Evolutionary conservation across 106 monocot species (phyloP), one percentile per base, ranked within the genome.

Genomic region (Dendrobium huoshanense): DNA sequence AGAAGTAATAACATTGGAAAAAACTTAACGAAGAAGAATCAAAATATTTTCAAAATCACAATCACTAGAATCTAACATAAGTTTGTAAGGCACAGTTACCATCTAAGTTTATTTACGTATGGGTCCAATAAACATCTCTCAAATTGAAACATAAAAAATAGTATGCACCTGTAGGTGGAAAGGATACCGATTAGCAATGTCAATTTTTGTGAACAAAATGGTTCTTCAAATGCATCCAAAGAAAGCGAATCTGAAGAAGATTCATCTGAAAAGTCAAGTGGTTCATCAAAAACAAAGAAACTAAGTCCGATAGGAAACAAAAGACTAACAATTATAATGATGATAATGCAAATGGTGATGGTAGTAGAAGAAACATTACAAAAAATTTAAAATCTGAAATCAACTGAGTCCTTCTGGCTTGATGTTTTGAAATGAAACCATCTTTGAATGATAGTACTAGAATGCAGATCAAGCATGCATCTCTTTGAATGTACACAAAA

Each of bases 171-270:
- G 85, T 83, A 93, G 44, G 73, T 87, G 20, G 88, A 84, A 78
- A 96, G 93, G 78, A 96, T 83, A 24, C 77, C 77, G 59, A 96
- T 91, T 31, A 96, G 85, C 77, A 81, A 78, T 33, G 74, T 82
- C 73, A 93, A 77, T 81, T 96, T 96, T 25, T 88, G 77, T 77
- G 93, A 96, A 80, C 87, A 91, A 83, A 90, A 90, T 41, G 96
- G 96, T 59, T 91, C 96, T 83, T 91, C 87, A 16, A 91, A 80
- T 55, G 68, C 84, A 47, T 89, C 89, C 76, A 82, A 64, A 78
- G 70, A 13, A 81, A 83, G 49, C n/a, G 77, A 83, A 89, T 79
- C 82, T 49, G 79, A 75, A 41, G 9, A 61, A 54, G 22, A 29
- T 41, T 54, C 55, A 80, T 85, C 94, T 88, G 49, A 76, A 80